Base-by-base conservation (phyloP, 495 filamentous ascomycete species). In the Podospora bellae-mahoneyi region DNA sequence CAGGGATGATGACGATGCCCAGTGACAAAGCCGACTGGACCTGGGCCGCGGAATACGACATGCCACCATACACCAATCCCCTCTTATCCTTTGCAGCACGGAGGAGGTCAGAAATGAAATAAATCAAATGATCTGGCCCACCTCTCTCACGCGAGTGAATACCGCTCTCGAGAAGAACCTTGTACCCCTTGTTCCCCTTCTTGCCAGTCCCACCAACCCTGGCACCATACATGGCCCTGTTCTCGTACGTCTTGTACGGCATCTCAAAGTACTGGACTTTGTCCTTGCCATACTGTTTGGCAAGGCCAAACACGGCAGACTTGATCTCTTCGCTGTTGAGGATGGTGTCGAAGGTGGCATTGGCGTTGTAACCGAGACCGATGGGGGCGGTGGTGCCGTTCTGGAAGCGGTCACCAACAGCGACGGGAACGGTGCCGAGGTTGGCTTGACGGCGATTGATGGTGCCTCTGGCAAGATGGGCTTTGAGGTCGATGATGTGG, bases 351-450 rank as follows among this genome's bases (percentile, higher is more conserved):
- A 72, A 64, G 34, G 68, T 69, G 60, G 62, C 61, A 55, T 57
- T 62, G n/a, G 60, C n/a, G 28, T 65, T 55, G 67, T 39, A 65
- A n/a, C 70, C 70, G 19, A 72, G 16, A n/a, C 70, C 70, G 0
- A 18, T 4, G 6, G 67, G 67, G 18, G 55, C 28, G 3, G 64
- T 27, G 10, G 56, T 69, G 16, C 70, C 70, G 9, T 66, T 26
- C 16, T 64, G 26, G 70, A 72, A 72, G n/a, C 70, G 70, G 56
- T 72, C 62, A 5, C 70, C 70, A 15, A 61, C 20, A 15, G 60
- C 68, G 23, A 69, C 62, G 26, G 67, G 67, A 9, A 69, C 62
- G 1, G 58, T n/a, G 60, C 57, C 55, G 60, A 26, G 28, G 3
- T n/a, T 5, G 48, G 66, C 10, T 34, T 68, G 66, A 27, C 66